Conservation (phyloP, 768 basidiomycete species). For the Boletus rubroflammeus region DNA sequence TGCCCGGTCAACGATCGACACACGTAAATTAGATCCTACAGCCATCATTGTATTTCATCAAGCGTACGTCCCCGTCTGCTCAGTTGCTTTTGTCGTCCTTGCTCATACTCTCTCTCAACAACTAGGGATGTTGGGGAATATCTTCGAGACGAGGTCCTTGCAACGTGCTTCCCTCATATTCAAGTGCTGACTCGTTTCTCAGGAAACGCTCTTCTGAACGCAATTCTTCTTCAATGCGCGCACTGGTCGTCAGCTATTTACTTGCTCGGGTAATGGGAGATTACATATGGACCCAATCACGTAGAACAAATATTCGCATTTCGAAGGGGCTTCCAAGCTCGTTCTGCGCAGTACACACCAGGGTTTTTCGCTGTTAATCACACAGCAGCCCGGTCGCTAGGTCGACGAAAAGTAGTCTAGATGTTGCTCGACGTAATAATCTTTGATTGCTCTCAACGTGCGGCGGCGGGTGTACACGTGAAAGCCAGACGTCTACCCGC, state of each 20-base stretch:
- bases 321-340: neutral
- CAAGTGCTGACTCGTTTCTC: constrained; percentile 12
- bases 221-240: neutral
- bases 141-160: constrained; percentile 84
- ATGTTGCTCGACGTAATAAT: constrained; percentile 1
- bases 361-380: constrained; percentile 40
- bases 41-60: constrained; percentile 98
- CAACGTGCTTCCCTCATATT: neutral
- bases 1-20: constrained; percentile 91
- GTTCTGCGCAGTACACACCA: constrained; percentile 7
- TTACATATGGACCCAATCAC: constrained; percentile 6
- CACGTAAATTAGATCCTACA: constrained; percentile 94
- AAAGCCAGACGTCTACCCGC: neutral
- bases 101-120: constrained; percentile 1
- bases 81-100: neutral
- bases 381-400: constrained; percentile 9
- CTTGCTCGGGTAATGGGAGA: constrained; percentile 21
- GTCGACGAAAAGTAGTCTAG: constrained; percentile 31
- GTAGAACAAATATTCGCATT: constrained; percentile 1
- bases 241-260: constrained; percentile 7
- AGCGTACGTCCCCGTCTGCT: constrained; percentile 49
- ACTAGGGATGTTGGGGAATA: constrained; percentile 96
- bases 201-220: constrained; percentile 77
- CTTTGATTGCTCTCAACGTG: neutral
- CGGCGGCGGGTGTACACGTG: neutral